Conservation (phyloP, 345 rosid species). For the Arabis alpina region DNA sequence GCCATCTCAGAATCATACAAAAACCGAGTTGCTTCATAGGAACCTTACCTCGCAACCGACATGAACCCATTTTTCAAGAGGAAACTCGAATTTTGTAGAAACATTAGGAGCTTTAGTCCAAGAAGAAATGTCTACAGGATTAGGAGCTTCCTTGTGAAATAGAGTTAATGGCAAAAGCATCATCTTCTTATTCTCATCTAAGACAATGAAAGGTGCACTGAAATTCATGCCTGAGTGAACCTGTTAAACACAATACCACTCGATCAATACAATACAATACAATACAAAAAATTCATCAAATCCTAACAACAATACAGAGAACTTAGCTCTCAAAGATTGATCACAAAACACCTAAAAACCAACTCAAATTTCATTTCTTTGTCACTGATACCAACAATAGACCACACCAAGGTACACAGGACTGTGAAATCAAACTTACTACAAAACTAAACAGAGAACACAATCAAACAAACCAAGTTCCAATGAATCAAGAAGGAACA, state of each 20-base stretch:
- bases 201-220: constrained; percentile 61
- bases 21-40: not conserved
- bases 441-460: too few species aligned
- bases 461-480: too few species aligned
- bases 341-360: not conserved
- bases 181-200: constrained; percentile 58
- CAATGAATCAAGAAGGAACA: too few species aligned
- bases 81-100: constrained; percentile 47
- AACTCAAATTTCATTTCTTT: constrained; percentile 16
- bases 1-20: not conserved
- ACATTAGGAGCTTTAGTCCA: constrained; percentile 42
- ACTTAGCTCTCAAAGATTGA: not conserved
- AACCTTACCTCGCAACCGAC: constrained; percentile 66
- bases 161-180: constrained; percentile 53
- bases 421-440: too few species aligned
- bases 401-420: too few species aligned
- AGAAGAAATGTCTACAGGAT: constrained; percentile 41
- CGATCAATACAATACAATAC: too few species aligned
- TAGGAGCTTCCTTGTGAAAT: constrained; percentile 49
- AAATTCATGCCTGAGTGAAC: constrained; percentile 44
- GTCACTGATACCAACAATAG: not conserved
- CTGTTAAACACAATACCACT: constrained; percentile 42
- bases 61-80: constrained; percentile 65
- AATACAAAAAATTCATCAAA: too few species aligned
- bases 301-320: constrained; percentile 22